Percentiles rank a stretch among this genome's conserved stretches.
Evolutionary conservation across 2,329 filamentous ascomycete genomes (phyloP).

Genomic region (Microdochium paspali): DNA sequence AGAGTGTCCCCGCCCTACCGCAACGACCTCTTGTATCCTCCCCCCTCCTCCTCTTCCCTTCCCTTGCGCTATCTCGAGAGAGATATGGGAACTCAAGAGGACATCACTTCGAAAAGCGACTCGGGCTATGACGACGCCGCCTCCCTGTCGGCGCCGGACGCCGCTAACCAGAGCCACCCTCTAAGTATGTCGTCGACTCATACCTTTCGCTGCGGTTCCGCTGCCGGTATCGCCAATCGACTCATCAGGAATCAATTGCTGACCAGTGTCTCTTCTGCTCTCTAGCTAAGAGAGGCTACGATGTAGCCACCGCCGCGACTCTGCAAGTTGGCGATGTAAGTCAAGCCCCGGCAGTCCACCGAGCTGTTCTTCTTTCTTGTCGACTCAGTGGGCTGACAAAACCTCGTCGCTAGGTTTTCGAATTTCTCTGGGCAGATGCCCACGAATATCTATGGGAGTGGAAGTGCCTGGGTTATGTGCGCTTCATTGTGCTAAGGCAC

Average conservation of each 20-base stretch:
- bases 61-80: slow-evolving; percentile 14
- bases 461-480: slow-evolving; percentile 26
- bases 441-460: slow-evolving; percentile 26
- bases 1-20: not conserved
- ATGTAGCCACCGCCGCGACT: slow-evolving; percentile 21
- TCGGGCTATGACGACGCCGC: slow-evolving; percentile 22
- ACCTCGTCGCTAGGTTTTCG: slow-evolving; percentile 18
- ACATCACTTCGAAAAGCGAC: slow-evolving; percentile 23
- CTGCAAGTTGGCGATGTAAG: slow-evolving; percentile 25
- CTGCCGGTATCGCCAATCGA: too few species aligned
- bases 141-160: slow-evolving; percentile 17
- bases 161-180: slow-evolving; percentile 18
- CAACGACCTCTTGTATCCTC: not conserved
- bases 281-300: slow-evolving; percentile 23
- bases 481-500: slow-evolving; percentile 26
- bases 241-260: too few species aligned
- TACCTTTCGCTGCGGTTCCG: too few species aligned
- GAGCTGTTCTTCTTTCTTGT: not conserved
- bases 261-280: not conserved
- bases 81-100: slow-evolving; percentile 25
- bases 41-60: slow-evolving; percentile 9
- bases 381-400: slow-evolving; percentile 3
- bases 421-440: slow-evolving; percentile 26
- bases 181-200: slow-evolving; percentile 23
- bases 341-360: not conserved